Evolutionary conservation across 1,139 yeast genomes (phyloP).

Genomic region (Protomyces gravidus): DNA sequence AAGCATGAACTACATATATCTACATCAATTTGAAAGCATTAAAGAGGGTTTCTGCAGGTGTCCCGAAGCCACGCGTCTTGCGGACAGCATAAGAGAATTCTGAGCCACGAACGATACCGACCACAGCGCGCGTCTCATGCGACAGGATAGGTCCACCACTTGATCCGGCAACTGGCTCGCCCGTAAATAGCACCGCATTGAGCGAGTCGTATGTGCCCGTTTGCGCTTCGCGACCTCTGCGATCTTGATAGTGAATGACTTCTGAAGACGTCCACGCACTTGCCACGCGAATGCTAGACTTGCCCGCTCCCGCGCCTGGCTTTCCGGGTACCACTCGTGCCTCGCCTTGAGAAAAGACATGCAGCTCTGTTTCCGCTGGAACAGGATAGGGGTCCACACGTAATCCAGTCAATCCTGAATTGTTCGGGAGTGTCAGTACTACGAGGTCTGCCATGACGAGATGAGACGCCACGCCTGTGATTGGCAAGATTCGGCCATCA

Average conservation of each 20-base stretch:
- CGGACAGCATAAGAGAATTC: constrained; percentile 21
- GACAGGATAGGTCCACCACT: constrained; percentile 24
- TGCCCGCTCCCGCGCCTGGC: background rate
- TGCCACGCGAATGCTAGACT: background rate
- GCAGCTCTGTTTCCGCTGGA: constrained; percentile 4
- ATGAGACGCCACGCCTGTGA: constrained; percentile 11
- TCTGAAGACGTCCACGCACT: constrained; percentile 15
- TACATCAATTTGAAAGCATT: constrained; percentile 17
- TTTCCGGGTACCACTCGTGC: background rate
- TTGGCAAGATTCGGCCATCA: background rate
- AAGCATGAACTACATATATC: too few species aligned
- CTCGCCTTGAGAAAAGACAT: background rate
- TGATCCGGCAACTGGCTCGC: constrained; percentile 16
- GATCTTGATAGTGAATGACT: constrained; percentile 22
- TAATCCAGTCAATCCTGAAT: background rate
- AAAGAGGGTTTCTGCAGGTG: constrained; percentile 22
- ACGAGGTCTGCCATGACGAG: constrained; percentile 23
- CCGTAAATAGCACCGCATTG: constrained; percentile 15
- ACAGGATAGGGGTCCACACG: constrained; percentile 23
- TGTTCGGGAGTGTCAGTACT: background rate
- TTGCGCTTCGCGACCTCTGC: constrained; percentile 18
- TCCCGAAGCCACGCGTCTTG: constrained; percentile 20
- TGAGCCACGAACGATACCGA: constrained; percentile 16
- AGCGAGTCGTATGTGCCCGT: constrained; percentile 21
- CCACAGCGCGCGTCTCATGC: constrained; percentile 19